phyloP scores from a whole-genome alignment of 1,284 basidiomycete genomes.

The Takashimella koratensis region DNA sequence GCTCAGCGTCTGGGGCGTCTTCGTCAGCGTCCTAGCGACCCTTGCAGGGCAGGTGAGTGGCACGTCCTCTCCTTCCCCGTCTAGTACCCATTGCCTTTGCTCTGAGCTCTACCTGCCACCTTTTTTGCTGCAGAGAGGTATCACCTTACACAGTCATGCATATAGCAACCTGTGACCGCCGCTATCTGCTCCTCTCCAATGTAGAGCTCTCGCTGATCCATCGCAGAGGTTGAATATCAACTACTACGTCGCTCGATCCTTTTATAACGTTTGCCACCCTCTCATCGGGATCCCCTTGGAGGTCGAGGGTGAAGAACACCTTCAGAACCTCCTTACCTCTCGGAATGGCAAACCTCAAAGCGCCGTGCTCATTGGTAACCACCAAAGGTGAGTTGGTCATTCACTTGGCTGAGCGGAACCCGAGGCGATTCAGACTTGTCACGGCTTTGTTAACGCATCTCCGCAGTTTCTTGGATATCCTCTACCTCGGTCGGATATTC shows the following conservation, averaged over 20 bases:
- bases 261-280: slow-evolving; percentile 68
- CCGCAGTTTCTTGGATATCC: slow-evolving; percentile 71
- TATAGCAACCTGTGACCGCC: not conserved
- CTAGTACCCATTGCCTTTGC: too few relatives aligned
- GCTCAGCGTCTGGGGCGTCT: slow-evolving; percentile 70
- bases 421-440: not conserved
- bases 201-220: not conserved
- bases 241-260: slow-evolving; percentile 76
- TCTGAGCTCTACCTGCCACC: too few relatives aligned
- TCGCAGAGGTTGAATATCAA: slow-evolving; percentile 75
- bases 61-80: too few relatives aligned
- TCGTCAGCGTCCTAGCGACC: slow-evolving; percentile 67
- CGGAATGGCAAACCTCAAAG: slow-evolving; percentile 50
- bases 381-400: slow-evolving; percentile 63
- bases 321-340: slow-evolving; percentile 55
- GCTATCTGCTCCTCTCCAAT: not conserved
- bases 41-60: slow-evolving; percentile 58
- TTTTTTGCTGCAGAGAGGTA: too few relatives aligned
- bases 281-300: slow-evolving; percentile 67
- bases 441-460: not conserved
- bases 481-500: slow-evolving; percentile 82
- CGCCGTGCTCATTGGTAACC: slow-evolving; percentile 78
- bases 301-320: slow-evolving; percentile 81
- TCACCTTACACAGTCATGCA: too few relatives aligned
- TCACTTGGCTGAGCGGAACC: not conserved